Evolutionary conservation across 495 filamentous ascomycete species (phyloP).

Genomic region (Bacidia rubella): DNA sequence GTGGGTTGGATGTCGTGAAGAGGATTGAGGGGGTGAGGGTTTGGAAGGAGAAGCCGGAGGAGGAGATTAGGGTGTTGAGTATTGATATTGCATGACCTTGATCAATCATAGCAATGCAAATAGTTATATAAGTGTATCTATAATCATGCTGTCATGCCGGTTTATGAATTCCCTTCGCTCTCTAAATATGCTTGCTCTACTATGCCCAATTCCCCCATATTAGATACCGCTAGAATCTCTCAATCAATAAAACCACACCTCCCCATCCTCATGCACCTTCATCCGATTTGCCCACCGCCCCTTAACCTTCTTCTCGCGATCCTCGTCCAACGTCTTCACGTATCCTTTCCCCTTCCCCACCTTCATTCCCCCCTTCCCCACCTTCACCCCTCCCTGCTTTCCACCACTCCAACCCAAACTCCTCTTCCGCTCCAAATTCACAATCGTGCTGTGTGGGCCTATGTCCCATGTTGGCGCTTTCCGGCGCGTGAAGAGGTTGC

Average conservation of each 20-base stretch:
- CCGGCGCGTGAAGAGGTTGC: constrained; percentile 30
- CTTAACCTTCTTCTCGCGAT: constrained; percentile 52
- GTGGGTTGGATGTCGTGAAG: constrained; percentile 89
- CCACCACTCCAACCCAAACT: constrained; percentile 32
- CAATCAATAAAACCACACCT: constrained; percentile 8
- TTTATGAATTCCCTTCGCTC: too few relatives aligned
- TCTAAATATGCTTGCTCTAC: too few relatives aligned
- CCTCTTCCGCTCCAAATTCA: constrained; percentile 41
- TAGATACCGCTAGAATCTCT: too few relatives aligned
- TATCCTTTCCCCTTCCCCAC: constrained; percentile 12
- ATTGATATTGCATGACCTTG: constrained; percentile 41
- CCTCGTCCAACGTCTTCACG: constrained; percentile 33
- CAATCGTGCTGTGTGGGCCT: constrained; percentile 55
- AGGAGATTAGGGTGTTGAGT: constrained; percentile 94
- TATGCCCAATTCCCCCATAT: too few relatives aligned
- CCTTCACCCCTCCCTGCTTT: constrained; percentile 14
- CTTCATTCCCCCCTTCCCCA: constrained; percentile 22
- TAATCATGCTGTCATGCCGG: neutral
- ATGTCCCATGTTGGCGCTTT: constrained; percentile 65
- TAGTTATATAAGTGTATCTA: neutral
- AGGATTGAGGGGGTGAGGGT: constrained; percentile 86
- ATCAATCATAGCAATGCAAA: neutral
- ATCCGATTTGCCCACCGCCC: constrained; percentile 58
- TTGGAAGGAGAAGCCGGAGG: constrained; percentile 92
- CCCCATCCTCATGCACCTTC: constrained; percentile 11